Conservation (phyloP, 768 basidiomycete genomes). For the Boletus vermiculosoides region DNA sequence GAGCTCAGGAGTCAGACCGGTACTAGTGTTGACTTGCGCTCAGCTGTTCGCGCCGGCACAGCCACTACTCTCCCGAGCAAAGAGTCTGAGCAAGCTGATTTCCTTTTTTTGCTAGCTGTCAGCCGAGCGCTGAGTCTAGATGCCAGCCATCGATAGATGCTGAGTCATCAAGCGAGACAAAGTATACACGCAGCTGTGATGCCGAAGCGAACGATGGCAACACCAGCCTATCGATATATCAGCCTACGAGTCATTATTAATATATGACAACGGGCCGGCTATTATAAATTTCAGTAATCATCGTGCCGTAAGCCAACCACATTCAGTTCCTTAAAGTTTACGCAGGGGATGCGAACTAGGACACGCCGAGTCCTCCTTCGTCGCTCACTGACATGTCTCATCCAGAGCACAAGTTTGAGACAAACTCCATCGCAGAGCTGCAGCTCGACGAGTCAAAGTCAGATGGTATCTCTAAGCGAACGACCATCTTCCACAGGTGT, state of each 20-base stretch:
- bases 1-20: too few relatives aligned
- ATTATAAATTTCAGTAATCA: background rate
- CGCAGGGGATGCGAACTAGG: background rate
- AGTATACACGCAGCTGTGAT: background rate
- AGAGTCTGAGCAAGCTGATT: background rate
- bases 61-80: too few relatives aligned
- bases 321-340: too few relatives aligned
- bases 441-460: background rate
- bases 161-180: background rate
- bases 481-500: conserved; percentile 3
- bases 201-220: too few relatives aligned
- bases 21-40: too few relatives aligned
- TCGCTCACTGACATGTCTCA: conserved; percentile 2
- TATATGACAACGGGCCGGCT: too few relatives aligned
- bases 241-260: too few relatives aligned
- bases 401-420: background rate
- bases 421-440: background rate
- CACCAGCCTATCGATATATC: too few relatives aligned
- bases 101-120: background rate
- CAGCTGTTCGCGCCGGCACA: background rate
- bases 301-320: background rate
- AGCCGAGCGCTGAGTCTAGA: too few relatives aligned
- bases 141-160: too few relatives aligned
- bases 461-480: background rate
- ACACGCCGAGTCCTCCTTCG: background rate